Base-by-base conservation (phyloP, 768 basidiomycete genomes). In the Phylloporus scabripes region DNA sequence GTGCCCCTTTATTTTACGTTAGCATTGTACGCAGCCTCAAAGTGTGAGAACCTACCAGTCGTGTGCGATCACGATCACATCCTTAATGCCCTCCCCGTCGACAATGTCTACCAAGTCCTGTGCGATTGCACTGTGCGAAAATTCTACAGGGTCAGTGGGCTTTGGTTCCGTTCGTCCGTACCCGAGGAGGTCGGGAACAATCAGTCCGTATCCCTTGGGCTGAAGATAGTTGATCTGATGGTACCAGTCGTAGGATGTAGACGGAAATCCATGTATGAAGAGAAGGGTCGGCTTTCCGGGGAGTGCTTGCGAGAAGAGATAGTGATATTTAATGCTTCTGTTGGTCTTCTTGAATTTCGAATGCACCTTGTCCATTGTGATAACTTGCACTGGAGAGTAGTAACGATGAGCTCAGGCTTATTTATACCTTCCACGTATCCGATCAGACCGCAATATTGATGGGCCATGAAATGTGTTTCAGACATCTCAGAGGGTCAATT, bases 101-200 rank as follows among this genome's bases (percentile, higher is more conserved):
- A 75, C 55, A 41, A 75, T 64, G 21, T 72, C 71, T 2, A 73
- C 3, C 14, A 73, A 39, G 37, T 75, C 74, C 40, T 60, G 57
- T 2, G 44, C 62, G 11, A 71, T 33, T 9, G 55, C 53, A 8
- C 60, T 59, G 20, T 55, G 58, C 24, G 55, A 37, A 44, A 72
- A 72, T 10, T 59, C 52, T 11, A 47, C 44, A 10, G 59, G 49
- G 36, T 70, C 63, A 0, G 45, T 51, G 7, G 76, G 69, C 55
- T 76, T 77, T 50, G 69, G 68, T 43, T 57, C 62, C 3, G 78
- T 77, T 20, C 58, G 68, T 15, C 74, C 77, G 31, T 66, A 70
- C 5, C 77, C 77, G 12, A 79, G 68, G 53, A 76, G 68, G 55
- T 79, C 77, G 0, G 76, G 76, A 12, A 67, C 72, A 41, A 79